These are phyloP conservation scores for Candida sp. DNA, from an alignment of 1,139 yeast species.

Conservation along the genomic window DNA sequence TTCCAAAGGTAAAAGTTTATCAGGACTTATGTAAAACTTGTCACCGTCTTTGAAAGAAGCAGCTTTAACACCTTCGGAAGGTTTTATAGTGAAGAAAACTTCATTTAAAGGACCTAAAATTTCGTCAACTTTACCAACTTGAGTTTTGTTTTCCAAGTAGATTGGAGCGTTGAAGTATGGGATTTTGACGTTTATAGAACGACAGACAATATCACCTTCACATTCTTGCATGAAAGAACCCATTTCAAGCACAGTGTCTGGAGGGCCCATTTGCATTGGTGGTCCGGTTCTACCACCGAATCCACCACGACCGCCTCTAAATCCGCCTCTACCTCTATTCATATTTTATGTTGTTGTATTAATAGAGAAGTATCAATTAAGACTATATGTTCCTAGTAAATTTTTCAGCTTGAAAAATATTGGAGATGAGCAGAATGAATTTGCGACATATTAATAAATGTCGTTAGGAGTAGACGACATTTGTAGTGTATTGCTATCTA, in stretches of 20 bases:
- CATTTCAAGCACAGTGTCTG: conserved; percentile 92
- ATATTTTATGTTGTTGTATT: conserved; percentile 17
- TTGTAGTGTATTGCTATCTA: too few relatives aligned
- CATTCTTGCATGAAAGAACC: conserved; percentile 90
- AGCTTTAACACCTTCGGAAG: conserved; percentile 95
- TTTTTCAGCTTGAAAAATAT: conserved; percentile 12
- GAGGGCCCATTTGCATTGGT: conserved; percentile 77
- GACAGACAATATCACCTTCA: conserved; percentile 97
- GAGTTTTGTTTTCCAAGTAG: conserved; percentile 91
- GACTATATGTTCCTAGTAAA: conserved; percentile 7
- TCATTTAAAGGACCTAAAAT: conserved; percentile 97
- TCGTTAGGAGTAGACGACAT: background rate
- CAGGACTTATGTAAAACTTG: conserved; percentile 93
- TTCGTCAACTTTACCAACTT: conserved; percentile 97
- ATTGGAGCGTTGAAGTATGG: conserved; percentile 99
- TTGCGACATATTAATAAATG: conserved; percentile 1
- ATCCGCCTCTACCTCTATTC: conserved; percentile 72
- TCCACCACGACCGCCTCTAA: conserved; percentile 66
- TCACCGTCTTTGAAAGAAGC: conserved; percentile 92
- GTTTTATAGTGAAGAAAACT: conserved; percentile 93
- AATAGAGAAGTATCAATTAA: conserved; percentile 1
- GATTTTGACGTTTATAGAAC: conserved; percentile 87
- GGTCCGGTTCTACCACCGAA: conserved; percentile 59
- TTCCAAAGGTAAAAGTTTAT: conserved; percentile 91
- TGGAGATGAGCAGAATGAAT: conserved; percentile 2